These are phyloP conservation scores for Solanum hybrid DNA, from an alignment of 305 asterid species.

Conservation along the genomic window DNA sequence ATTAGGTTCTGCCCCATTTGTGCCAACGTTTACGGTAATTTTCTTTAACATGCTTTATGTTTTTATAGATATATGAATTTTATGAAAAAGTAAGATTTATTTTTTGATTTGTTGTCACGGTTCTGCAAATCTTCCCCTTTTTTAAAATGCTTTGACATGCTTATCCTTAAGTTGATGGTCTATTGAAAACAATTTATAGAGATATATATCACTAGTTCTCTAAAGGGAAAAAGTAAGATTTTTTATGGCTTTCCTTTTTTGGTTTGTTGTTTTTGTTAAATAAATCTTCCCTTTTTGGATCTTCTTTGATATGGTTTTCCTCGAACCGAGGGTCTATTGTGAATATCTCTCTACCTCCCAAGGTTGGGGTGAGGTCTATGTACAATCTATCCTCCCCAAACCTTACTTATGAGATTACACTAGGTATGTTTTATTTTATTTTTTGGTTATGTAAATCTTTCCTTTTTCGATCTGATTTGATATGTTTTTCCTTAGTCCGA, in stretches of 20 bases:
- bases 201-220: background rate
- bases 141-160: background rate
- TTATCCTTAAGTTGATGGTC: background rate
- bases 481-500: too few relatives aligned
- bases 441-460: background rate
- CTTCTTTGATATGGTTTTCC: background rate
- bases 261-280: background rate
- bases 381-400: background rate
- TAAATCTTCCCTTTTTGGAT: background rate
- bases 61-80: background rate
- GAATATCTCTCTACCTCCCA: background rate
- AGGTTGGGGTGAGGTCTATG: background rate
- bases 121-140: background rate
- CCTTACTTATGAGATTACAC: background rate
- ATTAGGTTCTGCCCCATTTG: background rate
- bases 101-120: background rate
- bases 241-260: too few relatives aligned
- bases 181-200: background rate
- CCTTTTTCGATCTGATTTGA: background rate
- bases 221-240: background rate
- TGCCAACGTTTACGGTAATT: background rate
- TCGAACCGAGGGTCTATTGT: background rate
- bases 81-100: background rate
- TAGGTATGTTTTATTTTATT: too few relatives aligned
- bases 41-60: too few relatives aligned